phyloP scores from a whole-genome alignment of 1,284 basidiomycete species.

The Boletus holoroseus region DNA sequence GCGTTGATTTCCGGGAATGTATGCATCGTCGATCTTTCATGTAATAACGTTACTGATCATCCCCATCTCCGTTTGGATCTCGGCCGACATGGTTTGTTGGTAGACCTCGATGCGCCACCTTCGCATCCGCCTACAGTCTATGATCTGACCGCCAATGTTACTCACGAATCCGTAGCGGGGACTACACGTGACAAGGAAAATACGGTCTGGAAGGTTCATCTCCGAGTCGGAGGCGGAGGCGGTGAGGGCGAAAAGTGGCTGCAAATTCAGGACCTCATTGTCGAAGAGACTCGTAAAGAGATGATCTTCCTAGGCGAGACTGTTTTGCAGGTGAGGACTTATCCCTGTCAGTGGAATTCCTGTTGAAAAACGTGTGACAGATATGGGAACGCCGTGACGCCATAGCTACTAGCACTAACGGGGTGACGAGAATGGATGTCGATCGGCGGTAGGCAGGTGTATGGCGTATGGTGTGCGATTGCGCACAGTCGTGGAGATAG shows the following conservation, averaged over 20 bases:
- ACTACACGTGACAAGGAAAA: conserved; percentile 86
- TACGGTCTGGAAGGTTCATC: conserved; percentile 89
- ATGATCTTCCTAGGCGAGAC: conserved; percentile 99
- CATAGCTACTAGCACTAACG: conserved; percentile 18
- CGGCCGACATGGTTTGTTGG: conserved; percentile 13
- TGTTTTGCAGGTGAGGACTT: conserved; percentile 72
- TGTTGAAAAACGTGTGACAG: conserved; percentile 35
- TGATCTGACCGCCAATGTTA: conserved; percentile 94
- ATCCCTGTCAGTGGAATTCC: background rate
- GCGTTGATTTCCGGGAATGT: conserved; percentile 90
- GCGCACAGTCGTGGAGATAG: conserved; percentile 26
- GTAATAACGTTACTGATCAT: conserved; percentile 19
- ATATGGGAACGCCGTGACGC: conserved; percentile 62
- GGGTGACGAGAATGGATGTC: conserved; percentile 26
- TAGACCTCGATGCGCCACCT: conserved; percentile 72
- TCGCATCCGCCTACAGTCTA: conserved; percentile 64
- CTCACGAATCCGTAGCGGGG: conserved; percentile 90
- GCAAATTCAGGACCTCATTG: conserved; percentile 94
- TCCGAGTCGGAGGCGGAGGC: conserved; percentile 70
- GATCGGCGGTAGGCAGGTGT: conserved; percentile 27
- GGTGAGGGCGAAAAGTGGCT: conserved; percentile 92
- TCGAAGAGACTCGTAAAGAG: conserved; percentile 91
- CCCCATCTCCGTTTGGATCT: conserved; percentile 15
- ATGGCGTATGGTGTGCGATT: conserved; percentile 3
- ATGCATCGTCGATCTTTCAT: conserved; percentile 38